phyloP scores from a whole-genome alignment of 768 basidiomycete species.

The Lactarius trivialis region DNA sequence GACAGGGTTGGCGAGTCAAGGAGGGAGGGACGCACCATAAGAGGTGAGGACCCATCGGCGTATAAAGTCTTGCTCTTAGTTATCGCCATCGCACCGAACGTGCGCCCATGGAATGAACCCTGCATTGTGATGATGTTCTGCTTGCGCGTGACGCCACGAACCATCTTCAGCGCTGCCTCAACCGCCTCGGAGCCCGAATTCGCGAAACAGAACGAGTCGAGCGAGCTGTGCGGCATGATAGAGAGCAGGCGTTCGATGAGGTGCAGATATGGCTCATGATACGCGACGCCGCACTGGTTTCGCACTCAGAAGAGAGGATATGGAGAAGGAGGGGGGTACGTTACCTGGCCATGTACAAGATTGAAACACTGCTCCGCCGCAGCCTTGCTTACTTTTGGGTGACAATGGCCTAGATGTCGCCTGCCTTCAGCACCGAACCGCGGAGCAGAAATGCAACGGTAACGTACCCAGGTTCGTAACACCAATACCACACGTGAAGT shows the following conservation, averaged over 20 bases:
- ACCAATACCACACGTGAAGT: conserved; percentile 23
- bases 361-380: conserved; percentile 84
- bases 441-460: neutral
- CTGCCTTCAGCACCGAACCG: neutral
- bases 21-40: conserved; percentile 56
- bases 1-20: neutral
- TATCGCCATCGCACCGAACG: conserved; percentile 87
- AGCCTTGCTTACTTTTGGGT: conserved; percentile 78
- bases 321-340: neutral
- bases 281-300: conserved; percentile 77
- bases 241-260: conserved; percentile 83
- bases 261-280: conserved; percentile 78
- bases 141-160: conserved; percentile 64
- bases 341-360: conserved; percentile 72
- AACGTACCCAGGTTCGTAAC: conserved; percentile 22
- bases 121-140: conserved; percentile 93
- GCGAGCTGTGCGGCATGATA: conserved; percentile 82
- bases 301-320: neutral
- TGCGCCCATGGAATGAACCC: conserved; percentile 89
- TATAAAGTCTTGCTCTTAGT: conserved; percentile 95
- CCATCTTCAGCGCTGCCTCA: conserved; percentile 86
- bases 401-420: conserved; percentile 64
- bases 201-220: conserved; percentile 97
- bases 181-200: conserved; percentile 94
- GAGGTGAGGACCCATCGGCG: conserved; percentile 65